phyloP scores from a whole-genome alignment of 2,329 filamentous ascomycete species.

The Dothidotthia symphoricarpi region DNA sequence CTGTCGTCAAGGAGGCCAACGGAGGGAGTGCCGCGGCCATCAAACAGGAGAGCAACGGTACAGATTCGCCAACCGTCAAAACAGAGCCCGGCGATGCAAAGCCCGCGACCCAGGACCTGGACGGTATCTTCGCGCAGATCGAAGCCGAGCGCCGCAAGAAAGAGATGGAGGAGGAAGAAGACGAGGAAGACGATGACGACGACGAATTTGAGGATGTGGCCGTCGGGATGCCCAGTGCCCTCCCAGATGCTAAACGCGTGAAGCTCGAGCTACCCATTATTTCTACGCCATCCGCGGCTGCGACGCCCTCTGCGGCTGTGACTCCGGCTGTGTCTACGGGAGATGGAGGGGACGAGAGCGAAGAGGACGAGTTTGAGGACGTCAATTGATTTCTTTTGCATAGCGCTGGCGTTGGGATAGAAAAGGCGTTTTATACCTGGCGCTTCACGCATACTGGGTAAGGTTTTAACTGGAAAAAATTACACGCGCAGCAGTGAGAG shows the following conservation, averaged over 20 bases:
- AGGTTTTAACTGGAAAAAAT: too few relatives aligned
- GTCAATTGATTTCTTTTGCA: constrained; percentile 34
- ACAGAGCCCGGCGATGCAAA: constrained; percentile 44
- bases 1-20: constrained; percentile 57
- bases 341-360: constrained; percentile 48
- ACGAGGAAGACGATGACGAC: constrained; percentile 50
- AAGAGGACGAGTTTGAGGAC: constrained; percentile 50
- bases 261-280: constrained; percentile 51
- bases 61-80: constrained; percentile 36
- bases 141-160: constrained; percentile 57
- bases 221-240: constrained; percentile 27
- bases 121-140: constrained; percentile 66
- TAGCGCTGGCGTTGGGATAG: constrained; percentile 30
- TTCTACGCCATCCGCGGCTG: constrained; percentile 34
- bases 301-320: constrained; percentile 31
- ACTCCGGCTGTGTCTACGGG: constrained; percentile 41
- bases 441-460: too few relatives aligned
- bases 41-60: constrained; percentile 41
- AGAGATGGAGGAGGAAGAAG: constrained; percentile 39
- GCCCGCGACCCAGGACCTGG: constrained; percentile 53
- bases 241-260: constrained; percentile 57
- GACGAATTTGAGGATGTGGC: constrained; percentile 44
- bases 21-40: constrained; percentile 35
- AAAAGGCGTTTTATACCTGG: not conserved
- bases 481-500: too few relatives aligned